A percentile compares a stretch with the other conserved stretches of the same genome.
Conservation (phyloP, 352 stramenopile genomes). For the Pythium sukuiense region DNA sequence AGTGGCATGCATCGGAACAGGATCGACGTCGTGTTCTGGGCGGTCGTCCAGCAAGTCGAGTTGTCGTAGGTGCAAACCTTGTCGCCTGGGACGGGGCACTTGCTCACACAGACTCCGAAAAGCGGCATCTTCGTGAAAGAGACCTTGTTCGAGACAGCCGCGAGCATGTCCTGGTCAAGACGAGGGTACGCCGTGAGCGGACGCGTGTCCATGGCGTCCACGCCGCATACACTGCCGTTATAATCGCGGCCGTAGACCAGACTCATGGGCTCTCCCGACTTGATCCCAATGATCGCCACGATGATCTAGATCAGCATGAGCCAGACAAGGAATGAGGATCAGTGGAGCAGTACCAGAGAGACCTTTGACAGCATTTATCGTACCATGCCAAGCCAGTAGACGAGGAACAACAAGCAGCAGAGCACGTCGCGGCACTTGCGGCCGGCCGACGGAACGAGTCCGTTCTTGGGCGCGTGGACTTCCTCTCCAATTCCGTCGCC, state of each 20-base stretch:
- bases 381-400: conserved; percentile 87
- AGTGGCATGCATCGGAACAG: conserved; percentile 80
- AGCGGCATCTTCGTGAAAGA: conserved; percentile 59
- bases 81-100: conserved; percentile 50
- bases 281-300: conserved; percentile 59
- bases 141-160: conserved; percentile 38
- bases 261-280: conserved; percentile 68
- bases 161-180: conserved; percentile 77
- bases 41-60: conserved; percentile 59
- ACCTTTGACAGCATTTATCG: background rate
- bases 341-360: background rate
- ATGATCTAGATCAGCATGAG: conserved; percentile 29
- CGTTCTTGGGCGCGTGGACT: conserved; percentile 18
- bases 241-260: conserved; percentile 84
- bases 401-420: conserved; percentile 81
- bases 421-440: conserved; percentile 68
- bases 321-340: no score
- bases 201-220: conserved; percentile 33
- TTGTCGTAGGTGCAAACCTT: conserved; percentile 73
- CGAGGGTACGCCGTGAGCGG: conserved; percentile 77
- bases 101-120: conserved; percentile 75
- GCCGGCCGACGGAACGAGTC: conserved; percentile 32
- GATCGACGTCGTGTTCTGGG: conserved; percentile 49
- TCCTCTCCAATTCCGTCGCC: conserved; percentile 14
- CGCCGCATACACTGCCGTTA: conserved; percentile 77